These are phyloP conservation scores for Starmerella ratchasimensis DNA, from an alignment of 805 yeast genomes.

Conservation along the genomic window DNA sequence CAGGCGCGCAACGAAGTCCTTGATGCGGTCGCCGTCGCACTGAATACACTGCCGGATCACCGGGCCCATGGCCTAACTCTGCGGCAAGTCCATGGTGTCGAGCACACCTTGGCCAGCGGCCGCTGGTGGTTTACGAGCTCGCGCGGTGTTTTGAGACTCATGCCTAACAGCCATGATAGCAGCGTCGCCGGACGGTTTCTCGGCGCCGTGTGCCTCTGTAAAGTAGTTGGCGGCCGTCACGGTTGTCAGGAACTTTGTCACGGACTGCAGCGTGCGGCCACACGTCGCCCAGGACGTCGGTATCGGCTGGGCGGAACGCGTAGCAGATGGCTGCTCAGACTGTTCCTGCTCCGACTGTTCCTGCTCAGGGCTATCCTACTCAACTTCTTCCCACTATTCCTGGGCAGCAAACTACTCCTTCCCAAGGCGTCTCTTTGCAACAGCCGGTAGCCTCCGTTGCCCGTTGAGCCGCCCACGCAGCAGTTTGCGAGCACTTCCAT, in stretches of 20 bases:
- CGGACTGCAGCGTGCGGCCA: constrained; percentile 51
- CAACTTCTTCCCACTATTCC: no score
- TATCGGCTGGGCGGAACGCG: constrained; percentile 20
- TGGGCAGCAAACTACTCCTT: no score
- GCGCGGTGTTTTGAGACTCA: constrained; percentile 2
- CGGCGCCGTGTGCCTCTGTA: no score
- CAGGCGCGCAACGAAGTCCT: constrained; percentile 35
- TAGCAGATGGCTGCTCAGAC: constrained; percentile 19
- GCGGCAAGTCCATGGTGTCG: constrained; percentile 20
- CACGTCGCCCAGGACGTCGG: constrained; percentile 67
- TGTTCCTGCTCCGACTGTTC: no score
- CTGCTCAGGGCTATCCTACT: no score
- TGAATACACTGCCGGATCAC: constrained; percentile 51
- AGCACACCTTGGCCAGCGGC: constrained; percentile 1
- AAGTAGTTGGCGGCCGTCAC: constrained; percentile 33
- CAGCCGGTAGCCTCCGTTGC: no score
- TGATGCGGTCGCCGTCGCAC: constrained; percentile 45
- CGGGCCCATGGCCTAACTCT: constrained; percentile 36
- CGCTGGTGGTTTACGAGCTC: constrained; percentile 9
- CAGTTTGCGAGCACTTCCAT: no score
- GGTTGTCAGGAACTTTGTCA: constrained; percentile 47
- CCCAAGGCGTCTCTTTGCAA: no score
- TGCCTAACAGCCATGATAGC: constrained; percentile 36
- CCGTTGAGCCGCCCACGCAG: no score
- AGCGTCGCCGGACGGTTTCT: constrained; percentile 33